Conservation (phyloP, 352 stramenopile species). For the Aphanomyces cochlioides region DNA sequence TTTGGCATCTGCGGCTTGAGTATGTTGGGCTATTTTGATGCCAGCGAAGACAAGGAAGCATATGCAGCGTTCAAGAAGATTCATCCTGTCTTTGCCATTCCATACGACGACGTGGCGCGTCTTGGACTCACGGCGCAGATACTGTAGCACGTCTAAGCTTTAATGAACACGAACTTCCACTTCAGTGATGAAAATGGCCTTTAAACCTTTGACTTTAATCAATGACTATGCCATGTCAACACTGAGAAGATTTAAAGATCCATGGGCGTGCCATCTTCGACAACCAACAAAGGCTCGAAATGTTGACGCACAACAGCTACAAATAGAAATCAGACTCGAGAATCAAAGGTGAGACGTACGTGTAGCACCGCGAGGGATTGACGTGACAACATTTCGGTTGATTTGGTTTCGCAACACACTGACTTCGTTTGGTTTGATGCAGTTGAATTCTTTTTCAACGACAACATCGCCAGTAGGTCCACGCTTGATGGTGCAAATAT, state of each 20-base stretch:
- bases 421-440: conserved; percentile 91
- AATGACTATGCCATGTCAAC: too few relatives aligned
- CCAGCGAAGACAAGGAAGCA: conserved; percentile 54
- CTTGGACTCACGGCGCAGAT: conserved; percentile 82
- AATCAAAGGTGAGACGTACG: conserved; percentile 42
- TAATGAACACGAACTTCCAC: too few relatives aligned
- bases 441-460: conserved; percentile 88
- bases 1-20: conserved; percentile 95
- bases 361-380: conserved; percentile 76
- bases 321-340: neutral
- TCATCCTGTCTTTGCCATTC: conserved; percentile 94
- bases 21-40: conserved; percentile 91
- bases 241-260: conserved; percentile 21
- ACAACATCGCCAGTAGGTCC: conserved; percentile 75
- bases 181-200: too few relatives aligned
- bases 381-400: conserved; percentile 75
- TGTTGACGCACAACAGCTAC: conserved; percentile 28
- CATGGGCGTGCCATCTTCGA: conserved; percentile 29
- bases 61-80: conserved; percentile 81
- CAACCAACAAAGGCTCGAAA: conserved; percentile 22
- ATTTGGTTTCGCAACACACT: conserved; percentile 82
- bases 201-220: too few relatives aligned
- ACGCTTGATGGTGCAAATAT: conserved; percentile 94
- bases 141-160: conserved; percentile 27
- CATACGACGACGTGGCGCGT: conserved; percentile 85